Conservation (phyloP, 129 eudicot genomes). For the Saussurea involucrata region DNA sequence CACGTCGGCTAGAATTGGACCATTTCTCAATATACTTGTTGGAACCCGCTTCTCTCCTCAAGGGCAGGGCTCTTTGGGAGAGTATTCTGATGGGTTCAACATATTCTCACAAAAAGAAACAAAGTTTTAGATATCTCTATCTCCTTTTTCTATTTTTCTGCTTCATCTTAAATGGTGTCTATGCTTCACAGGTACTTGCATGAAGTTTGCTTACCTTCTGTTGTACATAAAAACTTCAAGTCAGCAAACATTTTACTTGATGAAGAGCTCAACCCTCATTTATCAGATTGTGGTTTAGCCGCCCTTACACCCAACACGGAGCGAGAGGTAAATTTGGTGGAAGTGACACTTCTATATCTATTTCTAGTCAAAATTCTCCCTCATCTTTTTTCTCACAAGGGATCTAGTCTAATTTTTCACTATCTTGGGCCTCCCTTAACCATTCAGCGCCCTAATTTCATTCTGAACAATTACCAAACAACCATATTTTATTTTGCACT, state of each 20-base stretch:
- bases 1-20: not conserved
- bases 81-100: not conserved
- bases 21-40: no score
- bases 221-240: conserved; percentile 94
- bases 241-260: conserved; percentile 95
- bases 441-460: no score
- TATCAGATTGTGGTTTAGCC: conserved; percentile 94
- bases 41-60: not conserved
- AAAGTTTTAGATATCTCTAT: not conserved
- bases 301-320: conserved; percentile 91
- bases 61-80: not conserved
- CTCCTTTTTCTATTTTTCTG: not conserved
- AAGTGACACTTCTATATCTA: not conserved
- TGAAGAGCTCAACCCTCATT: conserved; percentile 91
- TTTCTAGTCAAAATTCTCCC: not conserved
- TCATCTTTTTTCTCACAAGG: not conserved
- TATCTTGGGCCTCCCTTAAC: no score
- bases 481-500: no score
- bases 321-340: conserved; percentile 52
- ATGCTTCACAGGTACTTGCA: conserved; percentile 75
- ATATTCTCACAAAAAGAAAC: not conserved
- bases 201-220: conserved; percentile 97
- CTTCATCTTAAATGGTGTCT: not conserved
- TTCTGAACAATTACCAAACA: no score
- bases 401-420: no score